Evolutionary conservation across 2,329 filamentous ascomycete species (phyloP).

Genomic region (Parastagonospora avenae): DNA sequence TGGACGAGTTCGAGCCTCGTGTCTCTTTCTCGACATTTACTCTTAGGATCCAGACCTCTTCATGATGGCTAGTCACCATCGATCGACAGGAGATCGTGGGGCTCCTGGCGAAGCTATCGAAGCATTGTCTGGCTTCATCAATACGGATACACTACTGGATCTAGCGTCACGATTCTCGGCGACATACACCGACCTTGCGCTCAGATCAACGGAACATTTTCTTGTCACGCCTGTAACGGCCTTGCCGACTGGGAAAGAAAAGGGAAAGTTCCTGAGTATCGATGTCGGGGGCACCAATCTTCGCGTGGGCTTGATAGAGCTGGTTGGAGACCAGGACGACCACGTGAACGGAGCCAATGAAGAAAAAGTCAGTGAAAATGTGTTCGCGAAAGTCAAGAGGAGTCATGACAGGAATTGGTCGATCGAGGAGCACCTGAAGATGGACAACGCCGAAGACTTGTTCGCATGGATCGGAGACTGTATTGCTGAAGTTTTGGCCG

Average conservation of each 20-base stretch:
- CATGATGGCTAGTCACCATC: conserved; percentile 22
- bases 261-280: conserved; percentile 60
- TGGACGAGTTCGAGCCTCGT: background rate
- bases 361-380: conserved; percentile 22
- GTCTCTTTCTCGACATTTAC: conserved; percentile 2
- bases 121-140: conserved; percentile 42
- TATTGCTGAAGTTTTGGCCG: conserved; percentile 73
- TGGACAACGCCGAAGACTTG: conserved; percentile 73
- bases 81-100: conserved; percentile 6
- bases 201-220: conserved; percentile 46
- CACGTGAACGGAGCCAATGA: conserved; percentile 5
- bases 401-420: conserved; percentile 74
- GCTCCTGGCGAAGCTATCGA: conserved; percentile 22
- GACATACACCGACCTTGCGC: conserved; percentile 42
- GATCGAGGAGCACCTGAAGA: conserved; percentile 74
- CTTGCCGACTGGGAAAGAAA: conserved; percentile 62
- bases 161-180: conserved; percentile 43
- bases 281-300: conserved; percentile 70
- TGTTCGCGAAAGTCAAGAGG: conserved; percentile 55
- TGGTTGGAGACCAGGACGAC: conserved; percentile 54
- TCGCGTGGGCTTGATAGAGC: conserved; percentile 69
- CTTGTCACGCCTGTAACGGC: conserved; percentile 48
- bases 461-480: conserved; percentile 83
- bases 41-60: conserved; percentile 6
- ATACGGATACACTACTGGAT: conserved; percentile 36